These are phyloP conservation scores for Komagataella pseudopastoris DNA, from an alignment of 805 yeast genomes.

Conservation along the genomic window DNA sequence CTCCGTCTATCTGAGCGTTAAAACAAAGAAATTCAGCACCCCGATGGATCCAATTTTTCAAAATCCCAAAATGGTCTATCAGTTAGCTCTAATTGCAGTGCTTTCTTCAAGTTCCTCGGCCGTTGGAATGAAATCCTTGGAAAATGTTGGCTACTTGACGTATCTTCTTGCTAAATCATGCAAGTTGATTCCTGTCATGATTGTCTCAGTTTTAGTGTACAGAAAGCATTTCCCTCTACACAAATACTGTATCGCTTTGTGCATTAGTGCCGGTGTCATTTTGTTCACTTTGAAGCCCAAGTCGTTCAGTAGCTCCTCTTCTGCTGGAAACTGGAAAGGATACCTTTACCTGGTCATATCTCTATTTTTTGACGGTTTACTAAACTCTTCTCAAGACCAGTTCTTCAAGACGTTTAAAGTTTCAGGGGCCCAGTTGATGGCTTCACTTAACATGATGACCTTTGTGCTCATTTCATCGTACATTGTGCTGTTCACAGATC, in stretches of 20 bases:
- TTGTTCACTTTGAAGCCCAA: conserved; percentile 42
- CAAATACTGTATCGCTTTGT: conserved; percentile 64
- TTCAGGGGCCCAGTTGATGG: conserved; percentile 85
- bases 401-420: conserved; percentile 39
- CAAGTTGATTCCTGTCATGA: conserved; percentile 87
- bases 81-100: conserved; percentile 41
- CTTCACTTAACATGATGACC: conserved; percentile 39
- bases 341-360: conserved; percentile 42
- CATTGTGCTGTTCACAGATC: conserved; percentile 30
- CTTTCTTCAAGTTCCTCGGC: conserved; percentile 80
- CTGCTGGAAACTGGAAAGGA: conserved; percentile 35
- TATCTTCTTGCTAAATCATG: conserved; percentile 84
- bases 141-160: conserved; percentile 78
- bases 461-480: conserved; percentile 34
- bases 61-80: conserved; percentile 15
- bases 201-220: conserved; percentile 63
- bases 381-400: conserved; percentile 88
- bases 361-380: conserved; percentile 77
- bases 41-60: conserved; percentile 18
- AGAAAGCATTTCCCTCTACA: conserved; percentile 56
- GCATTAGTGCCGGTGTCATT: conserved; percentile 77
- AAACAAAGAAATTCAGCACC: conserved; percentile 14
- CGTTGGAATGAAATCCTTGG: conserved; percentile 62
- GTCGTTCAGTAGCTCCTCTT: conserved; percentile 21
- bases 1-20: conserved; percentile 32